Percentiles rank a stretch among this genome's conserved stretches.
These are phyloP conservation scores for Zygotorulaspora sp. DNA, from an alignment of 805 yeast genomes.

Conservation along the genomic window DNA sequence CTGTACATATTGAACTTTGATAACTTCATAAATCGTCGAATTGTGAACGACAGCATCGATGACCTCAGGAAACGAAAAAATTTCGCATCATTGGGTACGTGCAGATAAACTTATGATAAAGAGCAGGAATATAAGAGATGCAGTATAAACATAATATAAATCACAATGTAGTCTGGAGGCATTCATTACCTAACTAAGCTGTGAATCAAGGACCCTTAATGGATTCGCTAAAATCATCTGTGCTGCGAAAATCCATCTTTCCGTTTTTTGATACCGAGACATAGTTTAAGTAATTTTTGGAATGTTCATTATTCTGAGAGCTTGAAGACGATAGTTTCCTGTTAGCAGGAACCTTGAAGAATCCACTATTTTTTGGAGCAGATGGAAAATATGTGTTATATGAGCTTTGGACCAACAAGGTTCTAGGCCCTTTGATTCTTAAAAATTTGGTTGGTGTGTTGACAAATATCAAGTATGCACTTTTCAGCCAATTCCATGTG, in stretches of 20 bases:
- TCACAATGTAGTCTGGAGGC: no score
- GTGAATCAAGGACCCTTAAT: constrained; percentile 3
- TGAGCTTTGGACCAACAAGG: constrained; percentile 31
- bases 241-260: constrained; percentile 22
- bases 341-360: neutral
- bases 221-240: constrained; percentile 17
- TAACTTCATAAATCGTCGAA: neutral
- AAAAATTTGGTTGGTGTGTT: constrained; percentile 27
- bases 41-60: no score
- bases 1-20: neutral
- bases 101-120: no score
- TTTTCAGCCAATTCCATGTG: constrained; percentile 14
- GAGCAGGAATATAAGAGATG: neutral
- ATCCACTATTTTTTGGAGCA: constrained; percentile 2
- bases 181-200: no score
- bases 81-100: constrained; percentile 14
- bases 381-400: constrained; percentile 20
- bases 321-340: constrained; percentile 5
- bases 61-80: constrained; percentile 7
- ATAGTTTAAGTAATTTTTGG: constrained; percentile 23
- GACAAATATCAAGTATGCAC: constrained; percentile 12
- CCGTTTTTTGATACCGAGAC: constrained; percentile 23
- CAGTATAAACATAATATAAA: neutral
- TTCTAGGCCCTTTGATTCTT: constrained; percentile 35
- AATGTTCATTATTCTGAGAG: constrained; percentile 8